Evolutionary conservation across 2,329 filamentous ascomycete species (phyloP), one percentile per base, ranked within the genome.

Genomic region (Hirsutella minnesotensis): DNA sequence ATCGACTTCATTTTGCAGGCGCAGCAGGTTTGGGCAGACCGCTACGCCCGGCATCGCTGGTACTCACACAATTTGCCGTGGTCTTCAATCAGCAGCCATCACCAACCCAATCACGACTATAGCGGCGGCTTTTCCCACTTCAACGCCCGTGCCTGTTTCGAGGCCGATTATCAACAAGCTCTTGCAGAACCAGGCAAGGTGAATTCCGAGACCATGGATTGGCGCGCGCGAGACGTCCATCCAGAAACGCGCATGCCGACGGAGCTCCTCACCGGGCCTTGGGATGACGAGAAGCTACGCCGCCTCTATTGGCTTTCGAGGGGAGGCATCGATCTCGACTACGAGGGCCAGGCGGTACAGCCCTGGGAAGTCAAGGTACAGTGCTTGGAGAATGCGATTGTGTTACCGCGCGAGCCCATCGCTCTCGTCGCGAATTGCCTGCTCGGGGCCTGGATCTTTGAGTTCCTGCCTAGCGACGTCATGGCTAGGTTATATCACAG

Each of bases 261-360:
- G 10, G 36, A 46, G 4, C 60, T 72, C 21, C 44, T 71, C 27
- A 61, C 57, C 0, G 66, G 67, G 0, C 66, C 68, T 0, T 69
- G 64, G 65, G 51, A 62, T 20, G 61, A 63, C 4, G 59, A 62
- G 31, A 51, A 57, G 35, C 52, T 58, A 20, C 59, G 62, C 33
- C 66, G 66, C 22, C 54, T 72, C 5, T 69, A 70, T 51, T 72
- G 69, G 69, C 56, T 72, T 18, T 53, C 61, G 9, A 60, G 64
- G 30, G 63, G 58, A 5, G 67, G 68, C 13, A 55, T 62, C 41
- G 51, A 48, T 4, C 36, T 62, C 9, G 53, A 56, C 18, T 46
- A 54, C 1, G 49, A 57, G 19, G 41, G 44, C 30, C 55, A 59
- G 44, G 55, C 38, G 12, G 20, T 24, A n/a, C 46, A 44, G 2